Conservation (phyloP, 108 stramenopile species). For the Nitzschia sp. region DNA sequence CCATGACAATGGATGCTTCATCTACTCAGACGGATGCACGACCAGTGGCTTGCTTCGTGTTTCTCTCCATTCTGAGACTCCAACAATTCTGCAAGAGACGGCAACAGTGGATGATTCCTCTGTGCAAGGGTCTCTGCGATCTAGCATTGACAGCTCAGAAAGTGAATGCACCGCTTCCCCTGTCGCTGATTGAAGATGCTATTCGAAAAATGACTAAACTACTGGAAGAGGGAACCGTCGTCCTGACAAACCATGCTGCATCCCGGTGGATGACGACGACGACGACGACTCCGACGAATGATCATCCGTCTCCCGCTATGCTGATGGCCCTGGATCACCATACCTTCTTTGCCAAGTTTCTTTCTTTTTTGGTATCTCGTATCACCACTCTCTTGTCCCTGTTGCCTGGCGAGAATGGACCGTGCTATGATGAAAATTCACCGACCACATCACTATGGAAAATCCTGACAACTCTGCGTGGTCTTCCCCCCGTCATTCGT, state of each 20-base stretch:
- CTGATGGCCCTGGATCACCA: not conserved
- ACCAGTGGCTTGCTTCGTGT: not conserved
- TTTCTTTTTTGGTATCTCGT: constrained; percentile 8
- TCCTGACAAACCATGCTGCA: not conserved
- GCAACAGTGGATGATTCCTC: constrained; percentile 10
- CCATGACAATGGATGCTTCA: constrained; percentile 8
- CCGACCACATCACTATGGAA: not conserved
- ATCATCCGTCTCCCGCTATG: not conserved
- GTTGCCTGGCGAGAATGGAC: not conserved
- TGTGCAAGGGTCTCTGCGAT: constrained; percentile 10
- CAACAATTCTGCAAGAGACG: not conserved
- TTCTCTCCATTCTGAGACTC: constrained; percentile 1
- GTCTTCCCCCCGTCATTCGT: not conserved
- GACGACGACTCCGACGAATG: not conserved
- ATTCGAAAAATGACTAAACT: not conserved
- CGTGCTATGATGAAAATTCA: not conserved
- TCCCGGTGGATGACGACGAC: not conserved
- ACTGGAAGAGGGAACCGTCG: constrained; percentile 11
- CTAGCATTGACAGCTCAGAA: not conserved
- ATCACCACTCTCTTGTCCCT: not conserved
- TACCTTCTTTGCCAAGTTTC: constrained; percentile 13
- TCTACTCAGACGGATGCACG: constrained; percentile 1
- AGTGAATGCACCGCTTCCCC: not conserved
- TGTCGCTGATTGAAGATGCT: constrained; percentile 10
- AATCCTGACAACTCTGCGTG: constrained; percentile 1